These are phyloP conservation scores for Chenopodium quinoa DNA, from an alignment of 148 eudicot species.

Conservation along the genomic window DNA sequence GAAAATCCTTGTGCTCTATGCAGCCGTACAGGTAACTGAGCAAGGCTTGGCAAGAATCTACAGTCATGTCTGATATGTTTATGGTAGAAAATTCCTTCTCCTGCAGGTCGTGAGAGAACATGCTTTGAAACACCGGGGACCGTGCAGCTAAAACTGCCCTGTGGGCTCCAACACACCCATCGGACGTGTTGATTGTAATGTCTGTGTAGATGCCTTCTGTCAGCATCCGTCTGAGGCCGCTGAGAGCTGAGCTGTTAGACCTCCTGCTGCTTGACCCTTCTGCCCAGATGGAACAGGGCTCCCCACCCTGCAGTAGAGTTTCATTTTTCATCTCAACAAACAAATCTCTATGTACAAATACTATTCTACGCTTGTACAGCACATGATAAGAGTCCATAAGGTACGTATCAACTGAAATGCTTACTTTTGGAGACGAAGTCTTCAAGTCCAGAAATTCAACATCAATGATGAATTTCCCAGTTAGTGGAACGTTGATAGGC, in stretches of 20 bases:
- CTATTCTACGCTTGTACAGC: background rate
- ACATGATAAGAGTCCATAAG: background rate
- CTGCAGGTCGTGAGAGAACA: constrained; percentile 83
- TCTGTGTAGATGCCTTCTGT: constrained; percentile 84
- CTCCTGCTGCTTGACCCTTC: constrained; percentile 40
- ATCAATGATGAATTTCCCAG: constrained; percentile 76
- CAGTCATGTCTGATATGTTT: constrained; percentile 76
- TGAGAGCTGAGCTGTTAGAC: constrained; percentile 52
- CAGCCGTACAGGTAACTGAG: constrained; percentile 69
- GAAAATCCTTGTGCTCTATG: constrained; percentile 56
- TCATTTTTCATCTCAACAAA: background rate
- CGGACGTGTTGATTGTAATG: constrained; percentile 59
- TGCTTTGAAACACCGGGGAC: constrained; percentile 79
- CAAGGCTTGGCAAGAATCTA: constrained; percentile 66
- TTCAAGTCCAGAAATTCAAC: constrained; percentile 87
- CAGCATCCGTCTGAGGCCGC: constrained; percentile 64
- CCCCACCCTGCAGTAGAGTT: constrained; percentile 58
- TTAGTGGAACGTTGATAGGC: constrained; percentile 71
- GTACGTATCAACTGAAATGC: background rate
- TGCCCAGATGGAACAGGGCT: constrained; percentile 72
- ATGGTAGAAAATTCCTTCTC: constrained; percentile 62
- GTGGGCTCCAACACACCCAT: constrained; percentile 72
- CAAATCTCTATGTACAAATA: background rate
- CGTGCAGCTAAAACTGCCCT: constrained; percentile 82
- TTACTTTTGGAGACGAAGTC: constrained; percentile 51